A percentile compares a stretch with the other conserved stretches of the same genome.
phyloP scores from a whole-genome alignment of 2,329 filamentous ascomycete species.

The Phyllosticta paracitricarpa region DNA sequence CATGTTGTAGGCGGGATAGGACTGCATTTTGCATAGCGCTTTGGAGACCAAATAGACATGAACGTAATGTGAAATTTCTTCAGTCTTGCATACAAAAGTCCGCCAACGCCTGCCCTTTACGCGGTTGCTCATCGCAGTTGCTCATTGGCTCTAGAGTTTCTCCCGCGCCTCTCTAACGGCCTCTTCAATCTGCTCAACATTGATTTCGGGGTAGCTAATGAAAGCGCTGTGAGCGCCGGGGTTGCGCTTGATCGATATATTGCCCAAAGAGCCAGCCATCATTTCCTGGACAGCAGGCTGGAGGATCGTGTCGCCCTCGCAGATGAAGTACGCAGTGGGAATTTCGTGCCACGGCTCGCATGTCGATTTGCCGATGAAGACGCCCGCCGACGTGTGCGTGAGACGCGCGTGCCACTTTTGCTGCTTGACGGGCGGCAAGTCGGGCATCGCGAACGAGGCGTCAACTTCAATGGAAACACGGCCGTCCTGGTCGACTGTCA shows the following conservation, averaged over 20 bases:
- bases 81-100: not conserved
- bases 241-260: slow-evolving; percentile 1
- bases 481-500: not conserved
- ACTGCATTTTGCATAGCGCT: not conserved
- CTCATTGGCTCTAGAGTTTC: not conserved
- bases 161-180: not conserved
- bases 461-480: not conserved
- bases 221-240: slow-evolving; percentile 4
- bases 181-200: not conserved
- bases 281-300: not conserved
- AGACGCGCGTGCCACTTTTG: slow-evolving; percentile 3
- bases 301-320: slow-evolving; percentile 2
- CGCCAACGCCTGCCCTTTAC: not conserved
- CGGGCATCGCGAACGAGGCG: not conserved
- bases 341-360: slow-evolving; percentile 6
- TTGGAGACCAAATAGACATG: not conserved
- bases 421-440: slow-evolving; percentile 1
- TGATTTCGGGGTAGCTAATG: not conserved
- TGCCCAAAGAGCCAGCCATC: not conserved
- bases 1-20: not conserved
- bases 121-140: slow-evolving; percentile 14
- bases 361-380: not conserved
- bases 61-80: not conserved
- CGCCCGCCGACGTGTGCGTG: slow-evolving; percentile 1
- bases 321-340: slow-evolving; percentile 6